Evolutionary conservation across 768 basidiomycete species (phyloP).

Genomic region (Phlegmacium glaucopus): DNA sequence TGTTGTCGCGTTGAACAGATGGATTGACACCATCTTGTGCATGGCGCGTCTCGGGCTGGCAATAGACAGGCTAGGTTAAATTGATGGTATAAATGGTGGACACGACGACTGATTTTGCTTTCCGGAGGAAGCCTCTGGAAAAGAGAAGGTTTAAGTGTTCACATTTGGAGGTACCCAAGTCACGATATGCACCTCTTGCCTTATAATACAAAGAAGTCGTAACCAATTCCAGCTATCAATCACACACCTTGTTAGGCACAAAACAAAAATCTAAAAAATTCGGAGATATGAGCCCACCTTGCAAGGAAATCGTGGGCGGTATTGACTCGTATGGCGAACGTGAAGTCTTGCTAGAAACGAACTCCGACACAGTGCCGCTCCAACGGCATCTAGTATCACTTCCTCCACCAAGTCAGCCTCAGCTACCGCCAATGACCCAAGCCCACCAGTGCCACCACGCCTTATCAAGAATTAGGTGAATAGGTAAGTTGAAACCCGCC

Average conservation of each 20-base stretch:
- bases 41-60: slow-evolving; percentile 70
- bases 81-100: slow-evolving; percentile 72
- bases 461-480: too few relatives aligned
- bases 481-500: too few relatives aligned
- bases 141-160: not conserved
- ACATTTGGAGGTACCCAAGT: not conserved
- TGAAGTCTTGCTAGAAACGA: slow-evolving; percentile 74
- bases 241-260: not conserved
- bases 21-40: slow-evolving; percentile 69
- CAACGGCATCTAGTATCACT: too few relatives aligned
- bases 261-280: too few relatives aligned
- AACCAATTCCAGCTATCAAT: slow-evolving; percentile 70
- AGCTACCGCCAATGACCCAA: too few relatives aligned
- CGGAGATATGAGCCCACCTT: slow-evolving; percentile 45
- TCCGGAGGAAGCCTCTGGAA: slow-evolving; percentile 74
- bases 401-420: too few relatives aligned
- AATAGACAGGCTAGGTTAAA: slow-evolving; percentile 90
- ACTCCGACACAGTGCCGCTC: too few relatives aligned
- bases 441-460: too few relatives aligned
- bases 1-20: slow-evolving; percentile 68
- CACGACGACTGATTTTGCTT: slow-evolving; percentile 66
- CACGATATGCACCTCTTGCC: slow-evolving; percentile 71
- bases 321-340: slow-evolving; percentile 90
- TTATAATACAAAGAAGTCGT: slow-evolving; percentile 86
- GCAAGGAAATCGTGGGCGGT: slow-evolving; percentile 80